These are phyloP conservation scores for Stenocarpella maydis DNA, from an alignment of 2,329 filamentous ascomycete species.

Conservation along the genomic window DNA sequence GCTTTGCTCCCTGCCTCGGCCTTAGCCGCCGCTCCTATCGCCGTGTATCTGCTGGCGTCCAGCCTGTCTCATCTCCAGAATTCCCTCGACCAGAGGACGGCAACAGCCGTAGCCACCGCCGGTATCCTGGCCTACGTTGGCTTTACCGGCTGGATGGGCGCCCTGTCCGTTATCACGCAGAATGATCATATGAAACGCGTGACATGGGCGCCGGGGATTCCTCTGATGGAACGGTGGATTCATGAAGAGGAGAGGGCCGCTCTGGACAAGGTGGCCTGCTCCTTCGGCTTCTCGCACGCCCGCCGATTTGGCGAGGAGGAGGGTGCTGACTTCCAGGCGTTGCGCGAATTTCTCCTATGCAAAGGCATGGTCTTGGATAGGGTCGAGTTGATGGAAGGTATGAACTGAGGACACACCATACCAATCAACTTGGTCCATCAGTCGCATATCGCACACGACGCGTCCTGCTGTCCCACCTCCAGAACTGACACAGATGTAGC, in stretches of 20 bases:
- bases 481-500: conserved; percentile 21
- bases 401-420: conserved; percentile 55
- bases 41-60: conserved; percentile 74
- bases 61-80: conserved; percentile 73
- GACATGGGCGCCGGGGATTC: conserved; percentile 85
- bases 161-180: conserved; percentile 83
- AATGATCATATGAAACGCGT: conserved; percentile 97
- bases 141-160: conserved; percentile 81
- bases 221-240: conserved; percentile 82
- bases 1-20: conserved; percentile 67
- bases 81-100: conserved; percentile 78
- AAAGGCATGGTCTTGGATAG: conserved; percentile 91
- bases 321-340: conserved; percentile 85
- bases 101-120: conserved; percentile 80
- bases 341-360: conserved; percentile 83
- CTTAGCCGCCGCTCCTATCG: conserved; percentile 67
- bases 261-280: conserved; percentile 83
- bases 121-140: conserved; percentile 85
- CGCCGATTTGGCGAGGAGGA: conserved; percentile 88
- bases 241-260: conserved; percentile 90
- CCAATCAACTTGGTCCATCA: neutral
- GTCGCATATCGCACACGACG: conserved; percentile 15
- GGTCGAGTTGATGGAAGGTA: conserved; percentile 90
- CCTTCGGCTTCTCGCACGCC: conserved; percentile 89
- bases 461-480: conserved; percentile 12